Percentiles rank a stretch among this genome's conserved stretches.
Evolutionary conservation across 108 stramenopile species (phyloP).

Genomic region (Cyclotella cryptica): DNA sequence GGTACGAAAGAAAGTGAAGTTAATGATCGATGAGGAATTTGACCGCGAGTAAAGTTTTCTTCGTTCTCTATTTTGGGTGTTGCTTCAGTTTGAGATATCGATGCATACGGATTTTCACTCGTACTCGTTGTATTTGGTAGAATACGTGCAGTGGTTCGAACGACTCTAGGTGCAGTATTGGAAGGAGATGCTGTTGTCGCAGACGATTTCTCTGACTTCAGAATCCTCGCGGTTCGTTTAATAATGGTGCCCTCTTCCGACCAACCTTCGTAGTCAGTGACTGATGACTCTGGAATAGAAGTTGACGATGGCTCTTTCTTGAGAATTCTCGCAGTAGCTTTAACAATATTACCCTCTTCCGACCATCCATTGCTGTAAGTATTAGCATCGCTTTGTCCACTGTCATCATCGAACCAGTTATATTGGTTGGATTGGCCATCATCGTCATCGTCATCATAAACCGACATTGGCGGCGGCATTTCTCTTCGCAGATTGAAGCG

Average conservation of each 20-base stretch:
- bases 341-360: conserved; percentile 2
- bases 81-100: neutral
- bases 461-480: neutral
- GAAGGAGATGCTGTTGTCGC: neutral
- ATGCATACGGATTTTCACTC: too few species aligned
- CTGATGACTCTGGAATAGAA: neutral
- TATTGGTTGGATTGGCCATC: neutral
- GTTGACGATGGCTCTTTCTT: neutral
- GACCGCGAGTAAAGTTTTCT: neutral
- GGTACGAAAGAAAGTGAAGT: conserved; percentile 11
- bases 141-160: neutral
- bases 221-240: conserved; percentile 7
- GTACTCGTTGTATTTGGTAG: neutral
- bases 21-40: conserved; percentile 4
- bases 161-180: neutral
- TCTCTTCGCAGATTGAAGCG: neutral
- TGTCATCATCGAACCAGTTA: conserved; percentile 7
- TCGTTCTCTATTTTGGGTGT: neutral
- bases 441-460: conserved; percentile 7
- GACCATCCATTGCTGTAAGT: neutral
- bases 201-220: neutral
- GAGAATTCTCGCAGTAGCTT: neutral
- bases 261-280: neutral
- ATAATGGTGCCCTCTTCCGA: conserved; percentile 3
- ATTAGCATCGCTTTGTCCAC: neutral